phyloP scores from a whole-genome alignment of 2,329 filamentous ascomycete species.

The Trichoderma guizhouense region DNA sequence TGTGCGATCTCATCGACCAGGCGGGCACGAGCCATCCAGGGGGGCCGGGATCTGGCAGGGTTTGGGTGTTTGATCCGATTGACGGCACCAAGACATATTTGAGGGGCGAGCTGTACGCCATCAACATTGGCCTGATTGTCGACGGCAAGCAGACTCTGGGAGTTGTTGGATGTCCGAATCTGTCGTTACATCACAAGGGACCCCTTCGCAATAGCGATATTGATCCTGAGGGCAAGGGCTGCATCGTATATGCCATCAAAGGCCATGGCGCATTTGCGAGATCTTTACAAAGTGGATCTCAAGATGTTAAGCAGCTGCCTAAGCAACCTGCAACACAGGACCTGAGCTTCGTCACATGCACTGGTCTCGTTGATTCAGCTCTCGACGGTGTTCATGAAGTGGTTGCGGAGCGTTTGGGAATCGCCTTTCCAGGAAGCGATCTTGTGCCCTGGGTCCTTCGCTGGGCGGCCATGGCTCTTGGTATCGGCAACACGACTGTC shows the following conservation, averaged over 20 bases:
- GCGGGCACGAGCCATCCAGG: slow-evolving; percentile 43
- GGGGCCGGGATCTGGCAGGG: slow-evolving; percentile 34
- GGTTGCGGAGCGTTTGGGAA: slow-evolving; percentile 41
- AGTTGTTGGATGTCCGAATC: slow-evolving; percentile 48
- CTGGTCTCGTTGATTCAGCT: slow-evolving; percentile 45
- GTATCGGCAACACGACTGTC: slow-evolving; percentile 51
- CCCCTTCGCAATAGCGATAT: slow-evolving; percentile 44
- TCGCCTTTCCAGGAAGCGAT: slow-evolving; percentile 47
- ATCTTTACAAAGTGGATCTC: slow-evolving; percentile 32
- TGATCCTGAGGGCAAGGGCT: slow-evolving; percentile 43
- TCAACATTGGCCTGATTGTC: slow-evolving; percentile 53
- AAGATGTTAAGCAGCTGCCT: neutral
- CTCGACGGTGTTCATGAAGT: slow-evolving; percentile 45
- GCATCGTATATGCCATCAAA: slow-evolving; percentile 49
- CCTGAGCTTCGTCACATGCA: slow-evolving; percentile 47
- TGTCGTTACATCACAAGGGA: slow-evolving; percentile 37
- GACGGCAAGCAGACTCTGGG: slow-evolving; percentile 49
- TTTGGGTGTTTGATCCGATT: slow-evolving; percentile 60
- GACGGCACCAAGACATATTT: slow-evolving; percentile 59
- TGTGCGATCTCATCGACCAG: slow-evolving; percentile 53
- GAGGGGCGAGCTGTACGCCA: slow-evolving; percentile 52
- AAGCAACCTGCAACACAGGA: neutral
- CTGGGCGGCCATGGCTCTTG: slow-evolving; percentile 52
- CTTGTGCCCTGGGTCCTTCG: slow-evolving; percentile 57
- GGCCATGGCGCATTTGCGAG: slow-evolving; percentile 48